A percentile compares a stretch with the other conserved stretches of the same genome.
These are phyloP conservation scores for Metarhizium humberi DNA, from an alignment of 2,329 filamentous ascomycete species.

Conservation along the genomic window DNA sequence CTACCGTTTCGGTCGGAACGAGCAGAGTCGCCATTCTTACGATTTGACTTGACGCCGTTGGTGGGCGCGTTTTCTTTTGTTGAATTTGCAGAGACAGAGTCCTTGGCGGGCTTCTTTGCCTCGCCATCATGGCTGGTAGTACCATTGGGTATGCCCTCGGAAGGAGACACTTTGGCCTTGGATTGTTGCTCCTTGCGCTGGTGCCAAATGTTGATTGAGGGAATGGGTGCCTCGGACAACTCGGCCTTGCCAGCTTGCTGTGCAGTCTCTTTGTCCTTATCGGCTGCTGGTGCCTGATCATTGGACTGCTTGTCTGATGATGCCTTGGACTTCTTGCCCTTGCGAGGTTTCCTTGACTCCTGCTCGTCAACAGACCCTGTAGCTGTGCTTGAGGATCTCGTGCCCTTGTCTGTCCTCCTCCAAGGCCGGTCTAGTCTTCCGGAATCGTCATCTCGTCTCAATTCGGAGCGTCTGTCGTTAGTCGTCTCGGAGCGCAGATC, in stretches of 20 bases:
- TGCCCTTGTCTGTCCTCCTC: constrained; percentile 36
- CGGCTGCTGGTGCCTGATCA: constrained; percentile 43
- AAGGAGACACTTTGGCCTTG: constrained; percentile 34
- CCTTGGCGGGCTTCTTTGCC: constrained; percentile 29
- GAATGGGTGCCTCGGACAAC: constrained; percentile 72
- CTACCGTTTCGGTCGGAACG: constrained; percentile 34
- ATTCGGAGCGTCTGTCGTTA: constrained; percentile 22
- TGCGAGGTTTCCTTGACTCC: constrained; percentile 35
- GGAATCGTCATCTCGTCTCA: constrained; percentile 29
- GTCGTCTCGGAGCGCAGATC: constrained; percentile 26
- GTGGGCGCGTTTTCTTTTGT: constrained; percentile 17
- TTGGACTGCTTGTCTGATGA: constrained; percentile 29
- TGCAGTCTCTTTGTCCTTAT: constrained; percentile 41
- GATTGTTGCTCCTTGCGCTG: constrained; percentile 61
- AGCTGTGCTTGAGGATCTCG: constrained; percentile 51
- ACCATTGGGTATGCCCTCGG: constrained; percentile 29
- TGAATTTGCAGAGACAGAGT: constrained; percentile 8
- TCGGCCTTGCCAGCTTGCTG: constrained; percentile 47
- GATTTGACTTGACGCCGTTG: constrained; percentile 31
- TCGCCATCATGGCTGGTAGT: constrained; percentile 25
- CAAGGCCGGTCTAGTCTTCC: constrained; percentile 29
- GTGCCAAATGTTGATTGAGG: constrained; percentile 81
- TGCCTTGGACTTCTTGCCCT: constrained; percentile 51
- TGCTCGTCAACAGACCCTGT: constrained; percentile 58
- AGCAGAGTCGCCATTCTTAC: constrained; percentile 31